Conservation (phyloP, 352 stramenopile genomes). For the Saprolegnia parasitica region DNA sequence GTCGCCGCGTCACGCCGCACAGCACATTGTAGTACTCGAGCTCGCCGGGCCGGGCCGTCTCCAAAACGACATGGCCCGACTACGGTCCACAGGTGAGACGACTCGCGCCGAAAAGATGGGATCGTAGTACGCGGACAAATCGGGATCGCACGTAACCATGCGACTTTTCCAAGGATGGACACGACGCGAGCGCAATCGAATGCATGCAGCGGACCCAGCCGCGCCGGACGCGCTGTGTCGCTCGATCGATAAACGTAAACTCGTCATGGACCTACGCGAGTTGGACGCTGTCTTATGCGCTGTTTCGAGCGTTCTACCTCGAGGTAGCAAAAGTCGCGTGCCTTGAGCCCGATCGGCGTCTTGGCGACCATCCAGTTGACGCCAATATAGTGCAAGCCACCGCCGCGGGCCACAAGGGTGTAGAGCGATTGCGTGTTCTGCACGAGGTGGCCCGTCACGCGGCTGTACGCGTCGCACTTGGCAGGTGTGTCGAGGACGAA, state of each 20-base stretch:
- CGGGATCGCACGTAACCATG: conserved; percentile 6
- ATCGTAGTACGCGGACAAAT: conserved; percentile 14
- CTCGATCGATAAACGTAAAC: conserved; percentile 19
- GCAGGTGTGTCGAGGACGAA: conserved; percentile 7
- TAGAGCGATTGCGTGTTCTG: conserved; percentile 12
- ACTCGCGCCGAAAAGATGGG: too few species aligned
- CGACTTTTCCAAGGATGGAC: conserved; percentile 6
- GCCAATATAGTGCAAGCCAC: conserved; percentile 12
- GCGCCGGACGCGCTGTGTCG: neutral
- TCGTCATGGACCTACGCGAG: conserved; percentile 25
- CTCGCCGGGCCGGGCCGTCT: neutral
- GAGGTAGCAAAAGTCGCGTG: conserved; percentile 18
- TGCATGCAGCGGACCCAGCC: conserved; percentile 21
- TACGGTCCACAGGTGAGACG: neutral
- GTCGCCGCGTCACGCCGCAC: conserved; percentile 4
- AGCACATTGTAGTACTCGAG: conserved; percentile 20
- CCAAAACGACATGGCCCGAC: conserved; percentile 21
- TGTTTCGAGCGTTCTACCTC: conserved; percentile 3
- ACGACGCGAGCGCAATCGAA: neutral
- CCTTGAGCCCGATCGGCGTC: neutral
- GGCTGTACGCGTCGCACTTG: conserved; percentile 13
- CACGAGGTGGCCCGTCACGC: conserved; percentile 16
- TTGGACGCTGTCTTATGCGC: too few species aligned
- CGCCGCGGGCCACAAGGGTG: neutral
- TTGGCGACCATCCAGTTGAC: conserved; percentile 10